Percentiles rank a stretch among this genome's conserved stretches.
phyloP scores from a whole-genome alignment of 2,329 filamentous ascomycete species.

The Aspergillus sp. region DNA sequence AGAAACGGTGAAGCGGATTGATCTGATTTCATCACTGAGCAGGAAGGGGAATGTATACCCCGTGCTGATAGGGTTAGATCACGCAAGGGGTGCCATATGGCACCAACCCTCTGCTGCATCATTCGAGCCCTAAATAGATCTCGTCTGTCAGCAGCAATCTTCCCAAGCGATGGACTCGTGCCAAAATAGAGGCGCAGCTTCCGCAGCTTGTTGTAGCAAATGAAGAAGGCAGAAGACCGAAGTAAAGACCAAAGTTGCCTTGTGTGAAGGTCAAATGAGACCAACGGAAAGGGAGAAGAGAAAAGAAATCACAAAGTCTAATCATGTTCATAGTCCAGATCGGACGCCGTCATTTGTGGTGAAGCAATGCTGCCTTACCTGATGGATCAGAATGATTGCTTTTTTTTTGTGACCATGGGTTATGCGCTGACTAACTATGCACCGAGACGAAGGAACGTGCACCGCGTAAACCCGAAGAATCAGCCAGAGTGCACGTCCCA shows the following conservation, averaged over 20 bases:
- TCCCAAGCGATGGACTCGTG: not conserved
- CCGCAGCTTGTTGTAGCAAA: not conserved
- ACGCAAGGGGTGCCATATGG: not conserved
- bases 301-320: not conserved
- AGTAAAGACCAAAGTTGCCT: too few species aligned
- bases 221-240: too few species aligned
- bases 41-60: too few species aligned
- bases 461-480: not conserved
- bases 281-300: not conserved
- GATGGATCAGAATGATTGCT: too few species aligned
- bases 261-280: not conserved
- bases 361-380: conserved; percentile 18
- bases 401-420: not conserved
- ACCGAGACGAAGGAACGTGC: not conserved
- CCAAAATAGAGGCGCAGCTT: not conserved
- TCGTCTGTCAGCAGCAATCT: not conserved
- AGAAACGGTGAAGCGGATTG: not conserved
- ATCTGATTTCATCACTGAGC: not conserved
- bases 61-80: not conserved
- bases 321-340: not conserved
- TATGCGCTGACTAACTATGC: not conserved
- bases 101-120: not conserved
- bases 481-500: not conserved
- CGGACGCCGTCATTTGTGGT: not conserved
- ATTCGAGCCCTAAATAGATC: not conserved